Evolutionary conservation across 495 filamentous ascomycete genomes (phyloP).

Genomic region (Tuber microsphaerosporum): DNA sequence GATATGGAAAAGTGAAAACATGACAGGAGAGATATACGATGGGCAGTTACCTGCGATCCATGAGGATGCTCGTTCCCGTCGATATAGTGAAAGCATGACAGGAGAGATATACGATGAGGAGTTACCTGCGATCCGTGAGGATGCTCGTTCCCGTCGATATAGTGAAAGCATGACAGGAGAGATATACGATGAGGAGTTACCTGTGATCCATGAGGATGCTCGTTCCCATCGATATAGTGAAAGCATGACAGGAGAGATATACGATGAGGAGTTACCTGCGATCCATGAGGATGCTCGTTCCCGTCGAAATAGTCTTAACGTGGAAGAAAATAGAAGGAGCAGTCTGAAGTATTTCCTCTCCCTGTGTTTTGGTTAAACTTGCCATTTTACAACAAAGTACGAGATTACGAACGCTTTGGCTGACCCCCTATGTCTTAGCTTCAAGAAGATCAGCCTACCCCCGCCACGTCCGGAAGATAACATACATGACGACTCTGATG

Average conservation of each 20-base stretch:
- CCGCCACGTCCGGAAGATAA: constrained; percentile 22
- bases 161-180: no score
- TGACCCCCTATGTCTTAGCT: constrained; percentile 17
- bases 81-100: no score
- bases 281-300: constrained; percentile 61
- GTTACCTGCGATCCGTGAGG: constrained; percentile 77
- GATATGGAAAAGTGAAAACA: neutral
- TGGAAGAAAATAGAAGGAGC: constrained; percentile 25
- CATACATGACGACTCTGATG: constrained; percentile 22
- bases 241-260: no score
- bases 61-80: constrained; percentile 51
- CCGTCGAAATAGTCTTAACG: constrained; percentile 29
- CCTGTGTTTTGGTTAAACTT: neutral
- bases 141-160: no score
- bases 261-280: constrained; percentile 55
- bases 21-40: no score
- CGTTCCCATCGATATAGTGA: no score
- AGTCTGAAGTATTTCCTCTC: constrained; percentile 28
- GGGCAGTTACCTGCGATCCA: constrained; percentile 64
- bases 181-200: constrained; percentile 46
- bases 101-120: constrained; percentile 12
- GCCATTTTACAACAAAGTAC: neutral
- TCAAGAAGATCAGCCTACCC: constrained; percentile 35
- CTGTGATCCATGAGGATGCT: constrained; percentile 81
- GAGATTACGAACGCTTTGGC: constrained; percentile 4